Percentiles rank a stretch among this genome's conserved stretches.
Evolutionary conservation across 345 rosid genomes (phyloP).

Genomic region (Luvunga scandens): DNA sequence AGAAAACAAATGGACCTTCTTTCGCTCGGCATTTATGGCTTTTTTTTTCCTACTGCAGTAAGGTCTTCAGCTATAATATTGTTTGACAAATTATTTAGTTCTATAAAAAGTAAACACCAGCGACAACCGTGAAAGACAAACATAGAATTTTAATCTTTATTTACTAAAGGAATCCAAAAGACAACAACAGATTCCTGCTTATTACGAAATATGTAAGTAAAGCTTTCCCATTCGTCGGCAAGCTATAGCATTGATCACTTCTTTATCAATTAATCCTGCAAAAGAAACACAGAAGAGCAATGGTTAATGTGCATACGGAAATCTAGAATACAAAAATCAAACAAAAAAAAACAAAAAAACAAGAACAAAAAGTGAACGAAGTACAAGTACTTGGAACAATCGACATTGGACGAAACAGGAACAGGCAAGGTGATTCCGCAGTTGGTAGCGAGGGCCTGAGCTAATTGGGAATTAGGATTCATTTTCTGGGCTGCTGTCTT

Average conservation of each 20-base stretch:
- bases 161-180: not conserved
- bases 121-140: not conserved
- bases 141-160: not conserved
- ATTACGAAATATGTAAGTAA: not conserved
- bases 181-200: conserved; percentile 2
- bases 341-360: not conserved
- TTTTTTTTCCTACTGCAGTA: not conserved
- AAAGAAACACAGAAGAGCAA: not conserved
- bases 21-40: not conserved
- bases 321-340: not conserved
- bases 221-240: not conserved
- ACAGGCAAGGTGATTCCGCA: conserved; percentile 36
- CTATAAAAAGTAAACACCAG: not conserved
- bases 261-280: conserved; percentile 12
- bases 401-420: conserved; percentile 28
- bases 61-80: not conserved
- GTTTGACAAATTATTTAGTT: not conserved
- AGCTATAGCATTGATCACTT: not conserved
- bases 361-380: not conserved
- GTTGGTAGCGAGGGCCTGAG: conserved; percentile 32
- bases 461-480: conserved; percentile 26
- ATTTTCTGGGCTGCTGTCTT: conserved; percentile 29
- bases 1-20: not conserved
- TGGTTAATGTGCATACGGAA: not conserved
- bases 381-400: conserved; percentile 30